Base-by-base conservation (phyloP, 1,284 basidiomycete species). In the Trametes sp. region DNA sequence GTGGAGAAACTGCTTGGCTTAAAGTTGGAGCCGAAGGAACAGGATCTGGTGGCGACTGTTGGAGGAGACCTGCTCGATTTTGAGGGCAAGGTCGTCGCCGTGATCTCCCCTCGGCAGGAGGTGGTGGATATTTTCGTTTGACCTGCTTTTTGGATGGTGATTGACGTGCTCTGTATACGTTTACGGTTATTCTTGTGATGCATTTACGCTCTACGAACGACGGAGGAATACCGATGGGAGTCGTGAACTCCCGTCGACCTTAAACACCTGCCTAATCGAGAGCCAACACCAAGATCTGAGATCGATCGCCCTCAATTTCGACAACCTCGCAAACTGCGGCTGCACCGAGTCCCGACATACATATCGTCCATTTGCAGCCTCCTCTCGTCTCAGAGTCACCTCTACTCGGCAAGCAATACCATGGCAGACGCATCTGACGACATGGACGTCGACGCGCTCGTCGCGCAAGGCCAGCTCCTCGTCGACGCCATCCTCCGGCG, bases 41-140 rank as follows among this genome's bases (percentile, higher is more conserved):
- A 69, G 16, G 87, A 92, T 68, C 81, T 90, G 64, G 92, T 94
- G 21, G 88, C 87, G 9, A 89, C 85, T 68, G 82, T 84, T 50
- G 84, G 84, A 36, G 86, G 88, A 29, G 81, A 81, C 35, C 76
- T 86, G 52, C 84, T 90, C 31, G 82, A 84, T 62, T 84, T 86
- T 57, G 68, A 67, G 41, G 83, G 86, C 31, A 89, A 88, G 72
- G 85, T 88, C 3, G 77, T 85, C 1, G 87, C 83, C 0, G 75
- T 90, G 21, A 82, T 89, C 49, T 88, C 86, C 6, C 75, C 80
- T 19, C 65, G 74, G 13, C 79, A 78, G 62, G 75, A 76, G 9
- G 71, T 73, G 4, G 82, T 86, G 19, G 83, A 88, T 29, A 54
- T 66, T 11, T 63, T 66, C 55, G 26, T 38, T 2, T 52, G 24